Conservation (phyloP, 2,329 filamentous ascomycete species). For the Stromatinia cepivora region DNA sequence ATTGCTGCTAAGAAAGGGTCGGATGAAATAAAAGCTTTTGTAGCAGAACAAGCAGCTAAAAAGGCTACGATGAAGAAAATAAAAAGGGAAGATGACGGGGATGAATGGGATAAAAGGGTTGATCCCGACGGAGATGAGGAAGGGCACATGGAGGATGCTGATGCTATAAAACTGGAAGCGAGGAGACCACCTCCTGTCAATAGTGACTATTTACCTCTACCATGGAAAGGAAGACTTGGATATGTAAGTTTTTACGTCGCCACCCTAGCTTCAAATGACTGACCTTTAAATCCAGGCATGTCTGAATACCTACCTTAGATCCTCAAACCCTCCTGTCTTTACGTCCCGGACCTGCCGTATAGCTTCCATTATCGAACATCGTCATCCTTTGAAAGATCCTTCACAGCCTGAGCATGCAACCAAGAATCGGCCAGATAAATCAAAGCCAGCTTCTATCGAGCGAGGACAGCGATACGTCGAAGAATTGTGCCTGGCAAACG, state of each 20-base stretch:
- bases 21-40: slow-evolving; percentile 40
- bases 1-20: slow-evolving; percentile 40
- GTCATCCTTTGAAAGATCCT: slow-evolving; percentile 76
- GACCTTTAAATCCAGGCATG: slow-evolving; percentile 61
- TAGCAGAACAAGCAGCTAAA: slow-evolving; percentile 38
- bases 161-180: slow-evolving; percentile 37
- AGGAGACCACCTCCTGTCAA: slow-evolving; percentile 69
- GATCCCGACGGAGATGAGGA: slow-evolving; percentile 39
- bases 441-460: slow-evolving; percentile 63
- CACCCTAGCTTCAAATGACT: slow-evolving; percentile 5
- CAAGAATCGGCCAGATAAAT: slow-evolving; percentile 82
- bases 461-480: slow-evolving; percentile 75
- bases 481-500: slow-evolving; percentile 76
- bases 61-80: slow-evolving; percentile 33
- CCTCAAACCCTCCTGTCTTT: slow-evolving; percentile 80
- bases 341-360: slow-evolving; percentile 90
- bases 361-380: slow-evolving; percentile 83
- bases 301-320: slow-evolving; percentile 86
- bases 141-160: slow-evolving; percentile 35
- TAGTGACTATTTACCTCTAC: slow-evolving; percentile 78
- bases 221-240: slow-evolving; percentile 86
- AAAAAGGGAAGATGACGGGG: slow-evolving; percentile 35
- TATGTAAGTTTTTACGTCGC: slow-evolving; percentile 62
- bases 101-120: slow-evolving; percentile 36
- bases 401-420: slow-evolving; percentile 75